phyloP scores from a whole-genome alignment of 192 early-diverging fungal genomes.

The Fimicolochytrium jonesii region DNA sequence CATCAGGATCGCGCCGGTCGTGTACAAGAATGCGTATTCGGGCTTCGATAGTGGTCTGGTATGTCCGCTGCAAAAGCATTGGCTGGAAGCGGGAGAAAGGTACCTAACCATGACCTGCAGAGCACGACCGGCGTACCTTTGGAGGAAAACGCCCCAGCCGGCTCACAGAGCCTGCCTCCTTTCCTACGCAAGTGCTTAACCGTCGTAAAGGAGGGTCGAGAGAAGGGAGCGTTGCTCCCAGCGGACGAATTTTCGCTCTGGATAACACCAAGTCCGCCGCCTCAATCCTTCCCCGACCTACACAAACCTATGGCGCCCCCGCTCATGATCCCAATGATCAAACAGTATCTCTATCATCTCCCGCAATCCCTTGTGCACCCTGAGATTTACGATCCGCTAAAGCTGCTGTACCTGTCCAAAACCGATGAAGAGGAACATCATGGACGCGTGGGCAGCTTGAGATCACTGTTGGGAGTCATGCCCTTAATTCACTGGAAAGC shows the following conservation, averaged over 20 bases:
- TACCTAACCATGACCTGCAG: too few relatives aligned
- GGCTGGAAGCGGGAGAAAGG: too few relatives aligned
- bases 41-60: too few relatives aligned
- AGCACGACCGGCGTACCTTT: conserved; percentile 36
- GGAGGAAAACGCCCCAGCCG: conserved; percentile 21
- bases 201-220: neutral
- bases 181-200: conserved; percentile 1
- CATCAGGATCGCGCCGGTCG: conserved; percentile 26
- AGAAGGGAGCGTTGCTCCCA: too few relatives aligned
- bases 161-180: conserved; percentile 22
- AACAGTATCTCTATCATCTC: conserved; percentile 34
- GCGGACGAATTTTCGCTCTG: neutral
- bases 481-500: neutral
- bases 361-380: conserved; percentile 25
- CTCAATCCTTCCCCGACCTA: neutral
- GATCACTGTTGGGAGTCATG: neutral
- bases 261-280: neutral
- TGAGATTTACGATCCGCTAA: conserved; percentile 46
- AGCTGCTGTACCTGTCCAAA: conserved; percentile 44
- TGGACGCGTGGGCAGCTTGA: neutral
- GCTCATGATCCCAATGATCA: conserved; percentile 8
- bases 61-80: too few relatives aligned
- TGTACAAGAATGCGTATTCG: conserved; percentile 24
- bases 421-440: conserved; percentile 16
- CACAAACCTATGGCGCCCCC: neutral